Conservation (phyloP, 2,329 filamentous ascomycete genomes). For the Trichoderma sp. region DNA sequence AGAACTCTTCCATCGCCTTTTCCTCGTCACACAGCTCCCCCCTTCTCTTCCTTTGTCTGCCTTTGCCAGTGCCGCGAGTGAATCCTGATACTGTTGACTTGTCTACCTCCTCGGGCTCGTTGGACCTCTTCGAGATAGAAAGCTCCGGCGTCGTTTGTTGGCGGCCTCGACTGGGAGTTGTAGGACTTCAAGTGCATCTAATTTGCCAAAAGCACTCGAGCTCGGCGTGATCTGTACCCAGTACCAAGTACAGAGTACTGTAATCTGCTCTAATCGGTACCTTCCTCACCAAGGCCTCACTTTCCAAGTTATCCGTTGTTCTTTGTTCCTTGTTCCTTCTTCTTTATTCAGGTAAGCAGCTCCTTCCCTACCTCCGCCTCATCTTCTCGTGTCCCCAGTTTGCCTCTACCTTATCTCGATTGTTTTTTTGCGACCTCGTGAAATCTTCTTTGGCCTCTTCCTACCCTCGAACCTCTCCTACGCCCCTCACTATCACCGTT, state of each 20-base stretch:
- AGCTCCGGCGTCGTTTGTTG: neutral
- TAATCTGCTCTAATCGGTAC: conserved; percentile 11
- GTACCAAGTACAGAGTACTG: conserved; percentile 1
- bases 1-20: conserved; percentile 7
- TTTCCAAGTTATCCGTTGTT: neutral
- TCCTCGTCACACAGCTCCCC: conserved; percentile 3
- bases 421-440: neutral
- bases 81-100: neutral
- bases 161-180: neutral
- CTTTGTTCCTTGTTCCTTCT: neutral
- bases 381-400: neutral
- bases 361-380: conserved; percentile 1
- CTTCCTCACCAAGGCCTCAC: conserved; percentile 9
- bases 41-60: neutral
- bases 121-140: conserved; percentile 4
- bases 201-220: neutral
- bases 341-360: conserved; percentile 16
- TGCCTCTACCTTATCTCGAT: neutral
- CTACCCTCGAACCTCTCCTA: neutral
- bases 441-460: neutral
- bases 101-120: neutral
- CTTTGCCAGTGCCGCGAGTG: conserved; percentile 12
- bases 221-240: neutral
- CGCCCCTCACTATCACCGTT: neutral
- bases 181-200: conserved; percentile 3